Conservation (phyloP, 2,329 filamentous ascomycete species). For the Ophiostoma ulmi region DNA sequence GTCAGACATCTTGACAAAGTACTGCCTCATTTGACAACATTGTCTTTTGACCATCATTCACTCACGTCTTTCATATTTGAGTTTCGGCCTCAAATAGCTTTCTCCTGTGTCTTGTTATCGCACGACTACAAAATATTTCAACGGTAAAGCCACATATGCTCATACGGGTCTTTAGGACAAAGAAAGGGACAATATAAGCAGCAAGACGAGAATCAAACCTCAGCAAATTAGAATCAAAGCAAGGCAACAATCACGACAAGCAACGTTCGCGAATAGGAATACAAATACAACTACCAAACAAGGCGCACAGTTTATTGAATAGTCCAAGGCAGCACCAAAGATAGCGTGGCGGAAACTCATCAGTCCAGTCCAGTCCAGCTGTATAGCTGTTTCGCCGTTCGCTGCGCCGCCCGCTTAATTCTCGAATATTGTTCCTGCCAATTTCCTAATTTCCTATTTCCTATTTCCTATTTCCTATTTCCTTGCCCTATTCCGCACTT, state of each 20-base stretch:
- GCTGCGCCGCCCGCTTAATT: not conserved
- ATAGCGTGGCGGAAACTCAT: slow-evolving; percentile 8
- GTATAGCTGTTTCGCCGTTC: not conserved
- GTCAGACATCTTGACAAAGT: not conserved
- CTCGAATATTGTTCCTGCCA: not conserved
- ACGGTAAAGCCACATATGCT: not conserved
- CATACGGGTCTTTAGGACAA: not conserved
- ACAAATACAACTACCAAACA: not conserved
- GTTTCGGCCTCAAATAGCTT: not conserved
- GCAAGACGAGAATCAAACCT: not conserved
- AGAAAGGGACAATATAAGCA: not conserved
- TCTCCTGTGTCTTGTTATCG: not conserved
- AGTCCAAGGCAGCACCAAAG: not conserved
- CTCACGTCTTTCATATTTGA: not conserved
- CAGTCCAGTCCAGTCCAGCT: not conserved
- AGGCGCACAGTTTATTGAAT: not conserved
- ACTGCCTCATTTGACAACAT: not conserved
- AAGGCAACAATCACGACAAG: not conserved
- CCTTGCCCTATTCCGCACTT: not conserved
- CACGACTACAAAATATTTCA: not conserved
- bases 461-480: not conserved
- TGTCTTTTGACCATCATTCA: not conserved
- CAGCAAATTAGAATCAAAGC: not conserved
- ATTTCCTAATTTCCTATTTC: not conserved
- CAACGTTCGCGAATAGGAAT: not conserved